phyloP scores from a whole-genome alignment of 768 basidiomycete genomes.

The Calocybe gangraenosa region DNA sequence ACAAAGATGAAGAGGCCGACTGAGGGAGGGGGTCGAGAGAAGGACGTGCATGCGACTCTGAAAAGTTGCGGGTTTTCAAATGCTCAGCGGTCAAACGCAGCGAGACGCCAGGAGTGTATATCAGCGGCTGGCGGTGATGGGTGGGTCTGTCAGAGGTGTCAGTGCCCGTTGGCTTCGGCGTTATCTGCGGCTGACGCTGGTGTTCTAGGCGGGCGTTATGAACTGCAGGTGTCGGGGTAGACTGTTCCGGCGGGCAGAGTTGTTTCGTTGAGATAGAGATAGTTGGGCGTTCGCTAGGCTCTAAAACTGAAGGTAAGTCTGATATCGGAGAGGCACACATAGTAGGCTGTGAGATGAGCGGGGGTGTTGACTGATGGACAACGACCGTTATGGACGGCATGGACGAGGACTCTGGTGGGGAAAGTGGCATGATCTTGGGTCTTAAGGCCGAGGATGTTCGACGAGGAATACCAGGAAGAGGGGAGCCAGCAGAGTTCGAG shows the following conservation, averaged over 20 bases:
- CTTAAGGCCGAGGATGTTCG: slow-evolving; percentile 31
- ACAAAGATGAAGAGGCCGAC: slow-evolving; percentile 19
- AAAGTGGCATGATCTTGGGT: slow-evolving; percentile 19
- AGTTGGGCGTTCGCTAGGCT: slow-evolving; percentile 31
- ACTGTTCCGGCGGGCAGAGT: slow-evolving; percentile 33
- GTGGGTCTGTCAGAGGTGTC: slow-evolving; percentile 2
- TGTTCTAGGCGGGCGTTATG: slow-evolving; percentile 13
- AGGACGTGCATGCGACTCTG: slow-evolving; percentile 26
- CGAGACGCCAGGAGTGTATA: slow-evolving; percentile 38
- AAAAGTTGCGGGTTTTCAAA: slow-evolving; percentile 22
- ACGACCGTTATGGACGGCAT: slow-evolving; percentile 22
- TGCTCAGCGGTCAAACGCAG: slow-evolving; percentile 27
- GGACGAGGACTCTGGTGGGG: slow-evolving; percentile 17
- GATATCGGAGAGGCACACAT: no score
- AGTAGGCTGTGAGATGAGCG: slow-evolving; percentile 4
- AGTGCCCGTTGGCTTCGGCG: neutral
- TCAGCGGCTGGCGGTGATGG: slow-evolving; percentile 18
- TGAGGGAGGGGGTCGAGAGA: slow-evolving; percentile 18
- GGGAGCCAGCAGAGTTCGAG: slow-evolving; percentile 52
- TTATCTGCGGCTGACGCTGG: slow-evolving; percentile 6
- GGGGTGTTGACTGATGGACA: slow-evolving; percentile 25
- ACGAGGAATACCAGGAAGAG: slow-evolving; percentile 64
- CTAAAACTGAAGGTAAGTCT: slow-evolving; percentile 10
- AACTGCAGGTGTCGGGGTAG: slow-evolving; percentile 38
- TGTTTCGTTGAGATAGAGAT: slow-evolving; percentile 19